A percentile compares a stretch with the other conserved stretches of the same genome.
Conservation (phyloP, 2,329 filamentous ascomycete genomes). For the Aspergillus ochraceoroseus region DNA sequence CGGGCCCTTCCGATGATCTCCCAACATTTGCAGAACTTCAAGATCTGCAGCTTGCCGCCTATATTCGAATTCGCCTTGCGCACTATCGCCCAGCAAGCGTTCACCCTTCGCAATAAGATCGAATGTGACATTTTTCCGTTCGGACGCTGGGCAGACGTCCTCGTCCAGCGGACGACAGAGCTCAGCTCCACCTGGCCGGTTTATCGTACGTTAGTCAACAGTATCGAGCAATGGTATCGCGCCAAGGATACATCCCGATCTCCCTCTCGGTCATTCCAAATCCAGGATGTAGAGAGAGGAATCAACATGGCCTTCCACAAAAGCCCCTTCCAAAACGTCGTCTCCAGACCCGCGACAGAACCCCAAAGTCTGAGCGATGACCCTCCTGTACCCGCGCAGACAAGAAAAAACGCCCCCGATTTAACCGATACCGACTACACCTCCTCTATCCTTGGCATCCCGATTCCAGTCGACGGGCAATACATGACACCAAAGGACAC, state of each 20-base stretch:
- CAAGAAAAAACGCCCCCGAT: constrained; percentile 13
- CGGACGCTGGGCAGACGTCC: constrained; percentile 32
- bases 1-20: constrained; percentile 34
- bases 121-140: constrained; percentile 35
- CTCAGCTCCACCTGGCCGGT: constrained; percentile 33
- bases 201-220: constrained; percentile 30
- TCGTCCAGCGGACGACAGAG: constrained; percentile 27
- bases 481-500: constrained; percentile 34
- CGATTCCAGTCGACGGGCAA: constrained; percentile 31
- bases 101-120: constrained; percentile 26
- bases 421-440: constrained; percentile 23
- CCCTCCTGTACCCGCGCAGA: constrained; percentile 13
- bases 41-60: constrained; percentile 35
- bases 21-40: constrained; percentile 39
- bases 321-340: constrained; percentile 6
- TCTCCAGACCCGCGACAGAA: constrained; percentile 7
- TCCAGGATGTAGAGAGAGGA: constrained; percentile 5
- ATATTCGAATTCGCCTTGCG: constrained; percentile 37
- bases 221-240: constrained; percentile 29
- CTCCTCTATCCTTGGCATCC: constrained; percentile 32
- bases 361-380: constrained; percentile 7
- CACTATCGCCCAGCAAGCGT: constrained; percentile 36
- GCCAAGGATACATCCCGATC: constrained; percentile 17
- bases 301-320: constrained; percentile 2
- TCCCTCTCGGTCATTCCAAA: constrained; percentile 11